Evolutionary conservation across 1,284 basidiomycete genomes (phyloP).

Genomic region (Vanrija humicola): DNA sequence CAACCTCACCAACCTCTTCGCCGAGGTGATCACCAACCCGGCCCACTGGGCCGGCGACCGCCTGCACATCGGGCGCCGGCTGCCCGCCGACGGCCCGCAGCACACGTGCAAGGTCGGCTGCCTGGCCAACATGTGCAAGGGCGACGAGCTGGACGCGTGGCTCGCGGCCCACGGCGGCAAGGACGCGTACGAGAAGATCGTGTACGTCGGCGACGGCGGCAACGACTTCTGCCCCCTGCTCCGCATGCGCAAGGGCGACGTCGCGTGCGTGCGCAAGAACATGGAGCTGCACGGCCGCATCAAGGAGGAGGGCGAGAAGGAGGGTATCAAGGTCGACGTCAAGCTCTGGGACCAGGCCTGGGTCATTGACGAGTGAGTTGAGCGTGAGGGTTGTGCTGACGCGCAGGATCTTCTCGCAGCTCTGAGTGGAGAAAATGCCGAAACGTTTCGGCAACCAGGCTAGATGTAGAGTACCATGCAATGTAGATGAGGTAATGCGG

Average conservation of each 20-base stretch:
- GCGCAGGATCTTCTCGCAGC: slow-evolving; percentile 13
- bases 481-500: too few relatives aligned
- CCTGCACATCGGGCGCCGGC: slow-evolving; percentile 69
- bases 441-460: background rate
- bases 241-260: slow-evolving; percentile 64
- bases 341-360: slow-evolving; percentile 87
- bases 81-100: slow-evolving; percentile 71
- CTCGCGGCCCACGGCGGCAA: slow-evolving; percentile 62
- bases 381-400: background rate
- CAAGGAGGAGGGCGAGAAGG: slow-evolving; percentile 59
- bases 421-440: background rate
- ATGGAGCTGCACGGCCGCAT: slow-evolving; percentile 75
- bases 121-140: slow-evolving; percentile 98
- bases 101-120: slow-evolving; percentile 86
- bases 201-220: slow-evolving; percentile 90
- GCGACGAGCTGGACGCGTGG: slow-evolving; percentile 82
- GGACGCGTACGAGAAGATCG: slow-evolving; percentile 65
- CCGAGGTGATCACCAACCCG: slow-evolving; percentile 88
- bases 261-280: slow-evolving; percentile 63
- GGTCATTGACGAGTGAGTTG: slow-evolving; percentile 72
- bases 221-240: slow-evolving; percentile 95
- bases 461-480: background rate
- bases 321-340: slow-evolving; percentile 66
- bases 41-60: slow-evolving; percentile 75
- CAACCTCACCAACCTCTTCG: slow-evolving; percentile 68